Base-by-base conservation (phyloP, 805 yeast genomes). In the Saturnispora quitensis region DNA sequence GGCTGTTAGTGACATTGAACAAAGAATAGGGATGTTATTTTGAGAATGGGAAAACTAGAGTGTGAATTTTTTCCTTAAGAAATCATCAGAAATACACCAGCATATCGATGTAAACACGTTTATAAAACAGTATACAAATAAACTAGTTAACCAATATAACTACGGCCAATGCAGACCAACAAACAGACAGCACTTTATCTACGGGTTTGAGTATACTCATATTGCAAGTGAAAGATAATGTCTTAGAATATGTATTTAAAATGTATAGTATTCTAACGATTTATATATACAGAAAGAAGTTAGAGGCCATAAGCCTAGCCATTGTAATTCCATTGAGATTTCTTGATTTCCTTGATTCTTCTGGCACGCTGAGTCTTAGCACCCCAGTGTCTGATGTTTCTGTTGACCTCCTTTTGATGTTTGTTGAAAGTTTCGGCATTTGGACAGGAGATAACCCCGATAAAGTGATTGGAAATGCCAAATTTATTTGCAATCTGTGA, bases 1-100 rank as follows among this genome's bases (percentile, higher is more conserved):
- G 52, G 93, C 84, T 5, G 93, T 78, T 47, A 91, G 70, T 25
- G 95, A 84, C 96, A 89, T 88, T 33, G 57, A 55, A 31, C 50
- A 52, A 27, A 50, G 40, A n/a, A 46, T 43, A 2, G 60, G 12
- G 20, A 33, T 25, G n/a, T 22, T 6, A 33, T 22, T 15, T 13
- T 33, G 13, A 10, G n/a, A 20, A 45, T 31, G 27, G 47, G 34
- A 45, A 18, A 20, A 20, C 12, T 17, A 15, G 28, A 34, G 13
- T 43, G 17, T 43, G 45, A 25, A 5, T 20, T 17, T 35, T 25
- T 36, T 36, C 31, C 7, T 6, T 7, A 28, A 46, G 45, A 35
- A 59, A 58, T 33, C 54, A 20, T 12, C 8, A 31, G 34, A 9
- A 31, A 10, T 7, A 4, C 9, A 13, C n/a, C 5, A 31, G 34